phyloP scores from a whole-genome alignment of 1,284 basidiomycete species.

The Volvariella volvacea region DNA sequence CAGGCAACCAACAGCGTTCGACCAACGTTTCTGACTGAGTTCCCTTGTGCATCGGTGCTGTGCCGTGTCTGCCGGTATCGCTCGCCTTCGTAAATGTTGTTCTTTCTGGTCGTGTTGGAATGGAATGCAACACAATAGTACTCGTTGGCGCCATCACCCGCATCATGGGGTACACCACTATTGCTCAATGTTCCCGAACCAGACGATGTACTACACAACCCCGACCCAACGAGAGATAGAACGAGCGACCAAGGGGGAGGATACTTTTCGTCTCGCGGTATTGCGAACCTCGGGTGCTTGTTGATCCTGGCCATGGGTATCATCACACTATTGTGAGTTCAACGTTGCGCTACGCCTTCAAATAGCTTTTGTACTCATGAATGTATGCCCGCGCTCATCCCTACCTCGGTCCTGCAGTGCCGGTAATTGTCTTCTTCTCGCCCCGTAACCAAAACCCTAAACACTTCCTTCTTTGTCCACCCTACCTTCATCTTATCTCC shows the following conservation, averaged over 20 bases:
- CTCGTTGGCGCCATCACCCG: slow-evolving; percentile 24
- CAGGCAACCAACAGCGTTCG: too few relatives aligned
- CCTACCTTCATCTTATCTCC: neutral
- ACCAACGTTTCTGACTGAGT: too few relatives aligned
- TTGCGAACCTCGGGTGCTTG: slow-evolving; percentile 49
- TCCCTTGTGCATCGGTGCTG: too few relatives aligned
- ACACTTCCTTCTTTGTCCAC: neutral
- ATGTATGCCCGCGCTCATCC: too few relatives aligned
- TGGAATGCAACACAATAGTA: slow-evolving; percentile 14
- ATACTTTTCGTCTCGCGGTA: slow-evolving; percentile 28
- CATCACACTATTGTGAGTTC: slow-evolving; percentile 36
- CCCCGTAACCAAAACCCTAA: too few relatives aligned
- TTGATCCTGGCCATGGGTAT: slow-evolving; percentile 31
- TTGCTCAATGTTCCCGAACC: slow-evolving; percentile 26
- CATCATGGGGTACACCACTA: slow-evolving; percentile 25
- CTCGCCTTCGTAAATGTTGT: too few relatives aligned
- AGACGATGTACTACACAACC: slow-evolving; percentile 36
- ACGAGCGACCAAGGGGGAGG: slow-evolving; percentile 10
- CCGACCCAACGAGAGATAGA: slow-evolving; percentile 25
- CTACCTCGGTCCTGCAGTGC: neutral
- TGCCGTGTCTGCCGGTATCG: too few relatives aligned
- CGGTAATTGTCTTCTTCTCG: neutral
- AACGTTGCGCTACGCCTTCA: neutral
- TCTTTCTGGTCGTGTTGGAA: too few relatives aligned
- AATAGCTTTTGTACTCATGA: neutral